Percentiles rank a stretch among this genome's conserved stretches.
Conservation (phyloP, 2,329 filamentous ascomycete genomes). For the Dactylellina sp. region DNA sequence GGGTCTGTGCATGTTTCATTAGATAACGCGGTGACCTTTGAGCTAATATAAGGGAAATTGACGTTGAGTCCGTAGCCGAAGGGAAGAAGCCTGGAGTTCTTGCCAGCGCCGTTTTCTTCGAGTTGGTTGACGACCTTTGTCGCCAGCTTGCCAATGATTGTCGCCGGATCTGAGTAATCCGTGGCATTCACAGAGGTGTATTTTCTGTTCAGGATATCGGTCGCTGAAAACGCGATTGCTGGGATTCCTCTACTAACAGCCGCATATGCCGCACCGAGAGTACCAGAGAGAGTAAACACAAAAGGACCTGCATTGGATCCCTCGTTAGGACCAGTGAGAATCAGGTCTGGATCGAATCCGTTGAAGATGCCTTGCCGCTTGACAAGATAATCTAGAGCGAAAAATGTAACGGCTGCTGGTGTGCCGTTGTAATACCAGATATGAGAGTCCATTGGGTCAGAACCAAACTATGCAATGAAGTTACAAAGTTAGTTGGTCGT, state of each 20-base stretch:
- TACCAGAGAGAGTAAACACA: conserved; percentile 68
- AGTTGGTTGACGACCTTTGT: conserved; percentile 66
- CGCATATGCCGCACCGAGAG: conserved; percentile 68
- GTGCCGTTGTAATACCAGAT: conserved; percentile 74
- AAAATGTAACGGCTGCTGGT: conserved; percentile 69
- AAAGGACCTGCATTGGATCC: conserved; percentile 70
- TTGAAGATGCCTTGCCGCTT: conserved; percentile 65
- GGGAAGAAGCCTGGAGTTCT: conserved; percentile 64
- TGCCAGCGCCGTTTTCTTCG: conserved; percentile 63
- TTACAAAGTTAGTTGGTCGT: too few species aligned
- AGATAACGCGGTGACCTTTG: conserved; percentile 55
- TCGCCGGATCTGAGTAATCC: conserved; percentile 64
- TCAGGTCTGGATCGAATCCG: conserved; percentile 68
- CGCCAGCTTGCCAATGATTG: conserved; percentile 65
- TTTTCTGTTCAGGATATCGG: conserved; percentile 64
- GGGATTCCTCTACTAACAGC: conserved; percentile 68
- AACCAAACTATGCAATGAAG: conserved; percentile 62
- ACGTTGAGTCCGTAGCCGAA: conserved; percentile 69
- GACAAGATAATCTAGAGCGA: conserved; percentile 70
- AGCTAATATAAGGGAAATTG: conserved; percentile 66
- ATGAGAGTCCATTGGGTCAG: conserved; percentile 68
- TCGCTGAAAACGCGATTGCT: conserved; percentile 67
- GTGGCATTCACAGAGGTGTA: conserved; percentile 66
- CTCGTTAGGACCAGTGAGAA: conserved; percentile 71
- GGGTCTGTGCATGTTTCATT: conserved; percentile 63